phyloP scores from a whole-genome alignment of 257 asterid species.

The Scutellaria galericulata region DNA sequence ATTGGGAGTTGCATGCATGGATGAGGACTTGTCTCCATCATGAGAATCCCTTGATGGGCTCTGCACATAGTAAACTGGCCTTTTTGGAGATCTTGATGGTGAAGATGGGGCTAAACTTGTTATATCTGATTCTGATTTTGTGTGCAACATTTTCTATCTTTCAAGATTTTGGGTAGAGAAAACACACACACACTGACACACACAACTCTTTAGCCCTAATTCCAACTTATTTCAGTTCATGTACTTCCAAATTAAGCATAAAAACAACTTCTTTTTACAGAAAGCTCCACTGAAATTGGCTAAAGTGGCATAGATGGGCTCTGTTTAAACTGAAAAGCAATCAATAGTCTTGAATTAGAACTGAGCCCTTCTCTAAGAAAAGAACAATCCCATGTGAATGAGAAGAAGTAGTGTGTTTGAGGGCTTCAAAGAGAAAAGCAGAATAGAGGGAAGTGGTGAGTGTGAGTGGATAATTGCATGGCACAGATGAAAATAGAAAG shows the following conservation, averaged over 20 bases:
- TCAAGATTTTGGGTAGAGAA: not conserved
- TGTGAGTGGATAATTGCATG: constrained; percentile 32
- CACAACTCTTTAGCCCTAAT: too few species aligned
- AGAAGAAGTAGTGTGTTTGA: too few species aligned
- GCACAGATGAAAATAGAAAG: not conserved
- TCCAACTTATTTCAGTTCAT: not conserved
- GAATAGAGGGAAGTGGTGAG: constrained; percentile 17
- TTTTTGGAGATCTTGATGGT: constrained; percentile 88
- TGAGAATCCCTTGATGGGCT: constrained; percentile 96
- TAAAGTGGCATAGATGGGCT: not conserved
- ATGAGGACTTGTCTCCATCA: constrained; percentile 84
- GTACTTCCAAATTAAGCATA: not conserved
- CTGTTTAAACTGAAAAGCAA: not conserved
- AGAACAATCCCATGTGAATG: not conserved
- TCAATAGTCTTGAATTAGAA: not conserved
- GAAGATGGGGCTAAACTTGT: constrained; percentile 96
- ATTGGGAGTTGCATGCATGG: constrained; percentile 91
- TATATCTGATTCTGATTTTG: constrained; percentile 94
- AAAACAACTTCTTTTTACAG: constrained; percentile 4
- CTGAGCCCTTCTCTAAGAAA: constrained; percentile 11
- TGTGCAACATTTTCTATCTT: constrained; percentile 57
- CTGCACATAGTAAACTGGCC: constrained; percentile 87
- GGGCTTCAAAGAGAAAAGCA: not conserved
- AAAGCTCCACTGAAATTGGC: not conserved
- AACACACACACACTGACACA: too few species aligned